A percentile compares a stretch with the other conserved stretches of the same genome.
Evolutionary conservation across 2,329 filamentous ascomycete species (phyloP).

Genomic region (Phialophora macrospora): DNA sequence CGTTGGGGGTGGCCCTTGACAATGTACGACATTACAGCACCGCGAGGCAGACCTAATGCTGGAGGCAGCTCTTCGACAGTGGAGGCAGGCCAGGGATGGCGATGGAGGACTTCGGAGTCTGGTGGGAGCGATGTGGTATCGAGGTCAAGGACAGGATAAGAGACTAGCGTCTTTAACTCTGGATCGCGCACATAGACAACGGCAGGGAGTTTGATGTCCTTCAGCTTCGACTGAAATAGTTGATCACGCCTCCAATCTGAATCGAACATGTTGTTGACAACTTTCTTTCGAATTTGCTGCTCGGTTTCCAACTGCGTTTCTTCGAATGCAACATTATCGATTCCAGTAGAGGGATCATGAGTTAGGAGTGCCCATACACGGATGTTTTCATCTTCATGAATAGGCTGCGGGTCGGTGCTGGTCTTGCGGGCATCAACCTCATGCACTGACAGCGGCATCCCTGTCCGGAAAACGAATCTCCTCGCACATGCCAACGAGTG

Average conservation of each 20-base stretch:
- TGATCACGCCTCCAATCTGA: slow-evolving; percentile 75
- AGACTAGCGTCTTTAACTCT: slow-evolving; percentile 63
- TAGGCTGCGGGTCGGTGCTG: slow-evolving; percentile 57
- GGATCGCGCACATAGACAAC: slow-evolving; percentile 70
- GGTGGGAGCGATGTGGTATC: slow-evolving; percentile 61
- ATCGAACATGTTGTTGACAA: slow-evolving; percentile 79
- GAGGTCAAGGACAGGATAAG: slow-evolving; percentile 70
- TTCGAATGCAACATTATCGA: slow-evolving; percentile 53
- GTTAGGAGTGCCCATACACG: slow-evolving; percentile 83
- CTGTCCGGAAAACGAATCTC: slow-evolving; percentile 83
- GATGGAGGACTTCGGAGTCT: slow-evolving; percentile 72
- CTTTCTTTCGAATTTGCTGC: slow-evolving; percentile 61
- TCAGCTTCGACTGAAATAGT: slow-evolving; percentile 68
- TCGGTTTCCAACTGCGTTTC: slow-evolving; percentile 47
- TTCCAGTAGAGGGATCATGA: slow-evolving; percentile 43
- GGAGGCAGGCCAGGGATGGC: slow-evolving; percentile 79
- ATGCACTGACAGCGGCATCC: slow-evolving; percentile 71
- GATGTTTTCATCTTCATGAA: slow-evolving; percentile 76
- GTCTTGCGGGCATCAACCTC: slow-evolving; percentile 56
- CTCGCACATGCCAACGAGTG: slow-evolving; percentile 82
- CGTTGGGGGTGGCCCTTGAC: slow-evolving; percentile 75
- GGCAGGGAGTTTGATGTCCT: slow-evolving; percentile 69
- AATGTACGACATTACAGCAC: slow-evolving; percentile 81
- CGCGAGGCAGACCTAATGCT: slow-evolving; percentile 61
- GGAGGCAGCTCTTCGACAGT: slow-evolving; percentile 68